These are phyloP conservation scores for Pyrenophora seminiperda DNA, from an alignment of 2,329 filamentous ascomycete genomes.

Conservation along the genomic window DNA sequence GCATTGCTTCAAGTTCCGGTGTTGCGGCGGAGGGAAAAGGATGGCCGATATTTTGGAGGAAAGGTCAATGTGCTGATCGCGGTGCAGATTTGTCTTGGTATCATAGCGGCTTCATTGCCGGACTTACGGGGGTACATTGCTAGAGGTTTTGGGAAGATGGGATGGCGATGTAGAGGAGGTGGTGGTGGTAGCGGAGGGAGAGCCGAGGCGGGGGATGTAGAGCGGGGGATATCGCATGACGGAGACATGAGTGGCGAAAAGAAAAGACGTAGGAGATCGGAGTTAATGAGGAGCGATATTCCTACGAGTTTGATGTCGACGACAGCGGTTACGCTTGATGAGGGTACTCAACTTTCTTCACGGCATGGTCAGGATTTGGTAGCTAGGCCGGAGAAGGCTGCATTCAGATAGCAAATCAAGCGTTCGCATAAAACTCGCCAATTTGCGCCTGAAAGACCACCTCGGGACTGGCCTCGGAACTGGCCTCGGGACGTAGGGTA, in stretches of 20 bases:
- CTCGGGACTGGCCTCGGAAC: too few species aligned
- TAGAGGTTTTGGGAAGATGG: conserved; percentile 18
- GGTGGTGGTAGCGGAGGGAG: neutral
- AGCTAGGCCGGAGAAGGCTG: neutral
- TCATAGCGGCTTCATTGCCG: conserved; percentile 34
- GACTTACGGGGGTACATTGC: conserved; percentile 33
- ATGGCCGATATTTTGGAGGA: conserved; percentile 30
- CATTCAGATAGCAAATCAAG: neutral
- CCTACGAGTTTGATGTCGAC: conserved; percentile 29
- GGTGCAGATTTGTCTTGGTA: conserved; percentile 33
- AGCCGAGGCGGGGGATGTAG: conserved; percentile 7
- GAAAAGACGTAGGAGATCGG: conserved; percentile 21
- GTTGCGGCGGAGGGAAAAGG: conserved; percentile 26
- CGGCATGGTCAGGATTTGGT: neutral
- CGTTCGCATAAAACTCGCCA: too few species aligned
- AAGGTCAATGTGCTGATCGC: conserved; percentile 35
- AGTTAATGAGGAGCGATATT: conserved; percentile 29
- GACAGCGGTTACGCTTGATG: conserved; percentile 17
- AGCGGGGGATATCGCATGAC: neutral
- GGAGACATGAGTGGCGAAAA: conserved; percentile 8
- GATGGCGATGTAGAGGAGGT: conserved; percentile 7
- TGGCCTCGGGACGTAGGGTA: too few species aligned
- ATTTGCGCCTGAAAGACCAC: too few species aligned
- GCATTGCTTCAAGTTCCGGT: conserved; percentile 38
- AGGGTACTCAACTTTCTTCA: conserved; percentile 5